These are phyloP conservation scores for Annulohypoxylon bovei DNA, from an alignment of 495 filamentous ascomycete genomes.

Conservation along the genomic window DNA sequence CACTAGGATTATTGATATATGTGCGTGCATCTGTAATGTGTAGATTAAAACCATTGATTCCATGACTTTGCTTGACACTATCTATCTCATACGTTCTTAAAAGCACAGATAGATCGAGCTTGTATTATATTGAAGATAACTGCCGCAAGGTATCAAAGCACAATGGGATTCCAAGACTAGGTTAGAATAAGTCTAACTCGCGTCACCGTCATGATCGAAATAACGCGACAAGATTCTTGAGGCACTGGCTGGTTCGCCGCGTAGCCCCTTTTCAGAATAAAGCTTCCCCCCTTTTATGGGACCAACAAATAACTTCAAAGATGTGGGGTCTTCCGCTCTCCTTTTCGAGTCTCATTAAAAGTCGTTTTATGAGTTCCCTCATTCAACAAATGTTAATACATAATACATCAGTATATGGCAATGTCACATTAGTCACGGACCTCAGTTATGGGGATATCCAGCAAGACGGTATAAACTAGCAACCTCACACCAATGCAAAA, in stretches of 20 bases:
- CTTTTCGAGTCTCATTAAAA: neutral
- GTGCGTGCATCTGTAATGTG: neutral
- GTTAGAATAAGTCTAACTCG: too few species aligned
- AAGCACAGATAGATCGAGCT: neutral
- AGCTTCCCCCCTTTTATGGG: neutral
- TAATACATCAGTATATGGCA: too few species aligned
- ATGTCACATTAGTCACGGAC: too few species aligned
- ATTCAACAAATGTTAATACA: too few species aligned
- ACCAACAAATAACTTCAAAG: neutral
- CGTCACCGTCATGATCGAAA: too few species aligned
- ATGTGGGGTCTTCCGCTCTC: neutral
- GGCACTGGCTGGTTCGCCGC: neutral
- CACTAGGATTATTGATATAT: slow-evolving; percentile 6
- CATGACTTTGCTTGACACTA: neutral
- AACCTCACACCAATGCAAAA: too few species aligned
- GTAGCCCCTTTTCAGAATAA: neutral
- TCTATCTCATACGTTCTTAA: neutral
- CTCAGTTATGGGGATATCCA: too few species aligned
- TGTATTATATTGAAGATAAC: neutral
- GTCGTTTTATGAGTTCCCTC: neutral
- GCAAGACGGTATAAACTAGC: too few species aligned
- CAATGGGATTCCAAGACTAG: neutral
- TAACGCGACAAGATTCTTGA: too few species aligned
- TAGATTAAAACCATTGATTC: neutral
- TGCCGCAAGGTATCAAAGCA: neutral